These are phyloP conservation scores for Exophiala calicioides DNA, from an alignment of 2,329 filamentous ascomycete genomes.

Conservation along the genomic window DNA sequence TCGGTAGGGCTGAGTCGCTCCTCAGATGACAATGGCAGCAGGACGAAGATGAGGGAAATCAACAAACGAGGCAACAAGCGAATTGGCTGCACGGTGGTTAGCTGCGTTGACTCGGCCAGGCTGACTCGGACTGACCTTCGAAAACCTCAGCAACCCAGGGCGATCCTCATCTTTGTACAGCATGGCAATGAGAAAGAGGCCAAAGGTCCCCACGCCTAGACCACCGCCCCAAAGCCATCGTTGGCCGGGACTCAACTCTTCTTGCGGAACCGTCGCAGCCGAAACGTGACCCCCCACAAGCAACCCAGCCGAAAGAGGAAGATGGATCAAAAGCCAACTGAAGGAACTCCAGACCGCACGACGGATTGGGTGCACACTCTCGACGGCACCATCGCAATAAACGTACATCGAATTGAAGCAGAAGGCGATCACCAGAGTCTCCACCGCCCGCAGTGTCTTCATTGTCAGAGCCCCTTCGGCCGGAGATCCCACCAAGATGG, in stretches of 20 bases:
- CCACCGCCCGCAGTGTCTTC: conserved; percentile 49
- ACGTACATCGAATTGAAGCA: conserved; percentile 55
- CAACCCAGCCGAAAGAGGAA: conserved; percentile 49
- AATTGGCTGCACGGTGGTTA: conserved; percentile 1
- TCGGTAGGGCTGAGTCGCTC: conserved; percentile 36
- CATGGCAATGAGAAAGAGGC: conserved; percentile 34
- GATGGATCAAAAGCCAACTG: conserved; percentile 49
- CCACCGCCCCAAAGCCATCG: conserved; percentile 53
- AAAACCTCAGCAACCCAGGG: conserved; percentile 7
- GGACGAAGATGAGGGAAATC: conserved; percentile 11
- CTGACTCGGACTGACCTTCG: conserved; percentile 5
- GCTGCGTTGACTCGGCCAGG: too few relatives aligned
- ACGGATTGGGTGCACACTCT: conserved; percentile 49
- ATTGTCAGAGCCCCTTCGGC: conserved; percentile 49
- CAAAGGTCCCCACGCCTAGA: conserved; percentile 49
- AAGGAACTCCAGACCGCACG: conserved; percentile 50
- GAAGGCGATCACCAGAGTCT: conserved; percentile 53
- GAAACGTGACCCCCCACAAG: conserved; percentile 51
- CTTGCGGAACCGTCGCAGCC: conserved; percentile 42
- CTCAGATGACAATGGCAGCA: conserved; percentile 16
- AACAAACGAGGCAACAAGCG: conserved; percentile 10
- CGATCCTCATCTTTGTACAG: conserved; percentile 17
- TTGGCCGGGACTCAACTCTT: conserved; percentile 46
- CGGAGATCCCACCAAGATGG: conserved; percentile 51
- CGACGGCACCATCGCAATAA: conserved; percentile 50